These are phyloP conservation scores for Aureobasidium sp. DNA, from an alignment of 2,329 filamentous ascomycete genomes.

Conservation along the genomic window DNA sequence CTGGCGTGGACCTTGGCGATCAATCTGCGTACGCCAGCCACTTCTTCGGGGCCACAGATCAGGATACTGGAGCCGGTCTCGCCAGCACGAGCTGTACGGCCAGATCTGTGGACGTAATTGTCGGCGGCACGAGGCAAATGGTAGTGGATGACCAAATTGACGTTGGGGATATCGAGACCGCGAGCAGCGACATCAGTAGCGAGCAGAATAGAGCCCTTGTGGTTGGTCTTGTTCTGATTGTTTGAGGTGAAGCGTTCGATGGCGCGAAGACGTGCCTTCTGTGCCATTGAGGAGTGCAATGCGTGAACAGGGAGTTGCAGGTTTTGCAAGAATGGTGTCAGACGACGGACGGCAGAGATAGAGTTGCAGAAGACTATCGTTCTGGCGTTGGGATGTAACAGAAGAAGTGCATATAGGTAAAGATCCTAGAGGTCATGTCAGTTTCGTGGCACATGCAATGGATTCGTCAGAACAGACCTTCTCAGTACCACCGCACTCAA, in stretches of 20 bases:
- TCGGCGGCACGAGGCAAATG: constrained; percentile 88
- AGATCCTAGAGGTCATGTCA: constrained; percentile 55
- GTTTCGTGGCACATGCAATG: background rate
- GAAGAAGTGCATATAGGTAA: constrained; percentile 80
- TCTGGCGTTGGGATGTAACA: constrained; percentile 72
- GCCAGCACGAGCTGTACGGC: constrained; percentile 81
- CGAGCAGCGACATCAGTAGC: constrained; percentile 88
- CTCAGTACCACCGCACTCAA: constrained; percentile 88
- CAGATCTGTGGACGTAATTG: constrained; percentile 90
- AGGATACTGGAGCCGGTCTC: constrained; percentile 74
- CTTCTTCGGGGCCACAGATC: constrained; percentile 86
- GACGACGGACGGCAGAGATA: constrained; percentile 80
- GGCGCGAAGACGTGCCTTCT: constrained; percentile 89
- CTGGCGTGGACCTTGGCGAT: constrained; percentile 79
- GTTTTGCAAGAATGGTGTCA: constrained; percentile 76
- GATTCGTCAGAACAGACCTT: constrained; percentile 51
- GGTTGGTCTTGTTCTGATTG: constrained; percentile 9
- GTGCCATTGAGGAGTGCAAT: constrained; percentile 88
- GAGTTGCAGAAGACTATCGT: constrained; percentile 94
- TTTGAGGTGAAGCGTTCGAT: constrained; percentile 75
- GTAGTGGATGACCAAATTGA: constrained; percentile 90
- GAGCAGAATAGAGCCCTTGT: constrained; percentile 60
- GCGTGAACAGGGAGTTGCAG: constrained; percentile 69
- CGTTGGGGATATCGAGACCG: constrained; percentile 84
- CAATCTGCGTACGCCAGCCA: constrained; percentile 72